Evolutionary conservation across 129 eudicot genomes (phyloP), one percentile per base, ranked within the genome.

Genomic region (Gnaphalium uliginosum): DNA sequence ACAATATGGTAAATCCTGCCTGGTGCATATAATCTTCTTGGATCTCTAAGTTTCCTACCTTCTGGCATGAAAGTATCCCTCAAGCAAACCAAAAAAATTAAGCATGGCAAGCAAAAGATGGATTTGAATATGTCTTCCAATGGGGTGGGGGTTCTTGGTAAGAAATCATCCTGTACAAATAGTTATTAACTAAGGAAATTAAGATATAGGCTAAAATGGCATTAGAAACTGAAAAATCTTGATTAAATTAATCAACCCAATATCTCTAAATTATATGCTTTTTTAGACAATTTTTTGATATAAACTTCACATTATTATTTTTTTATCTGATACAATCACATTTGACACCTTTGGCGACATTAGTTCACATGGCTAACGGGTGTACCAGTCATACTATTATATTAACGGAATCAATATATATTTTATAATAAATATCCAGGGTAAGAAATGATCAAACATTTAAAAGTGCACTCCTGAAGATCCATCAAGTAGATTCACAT

Each of bases 1-100:
- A 93, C 96, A 6, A 93, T 90, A 69, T 93, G 98, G 78, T 93
- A 93, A 43, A 93, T 90, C 27, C 98, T 83, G 8, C 98, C 98
- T 0, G 98, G 98, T 13, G 96, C 98, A 69, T 90, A 93, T 60
- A 93, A 79, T 83, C 98, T 83, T 79, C 98, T 87, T 68, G 95
- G 95, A 76, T 93, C 98, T 73, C 87, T 76, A 74, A 90, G 82
- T 81, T 88, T 93, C 72, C 89, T 76, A 41, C 83, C 88, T 85
- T 93, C 98, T 18, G 96, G 96, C 62, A 90, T 82, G 78, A 90
- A 90, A 21, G 98, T 93, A 69, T 93, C 98, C 79, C 96, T 85
- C 96, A 93, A 77, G 78, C 98, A 93, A 50, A 88, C 81, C 54
- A 86, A 62, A 78, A 90, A 90, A 50, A 90, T 67, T 33, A 93